Conservation (phyloP, 164 flowering plant genomes). For the Kalanchoe fedtschenkoi region DNA sequence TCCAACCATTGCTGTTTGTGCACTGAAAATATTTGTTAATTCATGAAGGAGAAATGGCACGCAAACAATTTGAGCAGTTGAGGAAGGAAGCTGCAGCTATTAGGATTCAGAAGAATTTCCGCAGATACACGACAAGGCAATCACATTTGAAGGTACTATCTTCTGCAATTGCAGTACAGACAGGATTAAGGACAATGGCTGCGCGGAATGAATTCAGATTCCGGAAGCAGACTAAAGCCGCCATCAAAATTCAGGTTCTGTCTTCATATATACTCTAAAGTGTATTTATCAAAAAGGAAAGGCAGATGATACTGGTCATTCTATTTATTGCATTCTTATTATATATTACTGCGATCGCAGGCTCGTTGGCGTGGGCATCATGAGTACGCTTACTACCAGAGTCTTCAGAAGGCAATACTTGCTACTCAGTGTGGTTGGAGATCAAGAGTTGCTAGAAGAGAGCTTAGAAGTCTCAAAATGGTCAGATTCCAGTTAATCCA, state of each 20-base stretch:
- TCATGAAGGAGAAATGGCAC: slow-evolving; percentile 52
- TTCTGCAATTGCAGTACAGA: slow-evolving; percentile 71
- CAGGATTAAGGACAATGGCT: slow-evolving; percentile 87
- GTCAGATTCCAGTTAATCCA: slow-evolving; percentile 26
- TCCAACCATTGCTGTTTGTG: background rate
- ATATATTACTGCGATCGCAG: slow-evolving; percentile 29
- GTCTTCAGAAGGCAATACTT: slow-evolving; percentile 65
- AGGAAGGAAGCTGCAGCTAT: slow-evolving; percentile 74
- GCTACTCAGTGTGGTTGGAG: slow-evolving; percentile 95
- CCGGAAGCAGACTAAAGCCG: slow-evolving; percentile 80
- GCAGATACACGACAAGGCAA: slow-evolving; percentile 34
- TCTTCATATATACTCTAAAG: background rate
- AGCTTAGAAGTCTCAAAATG: slow-evolving; percentile 86
- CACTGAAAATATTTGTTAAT: background rate
- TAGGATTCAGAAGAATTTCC: slow-evolving; percentile 76
- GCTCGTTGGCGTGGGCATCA: slow-evolving; percentile 59
- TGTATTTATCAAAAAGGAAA: background rate
- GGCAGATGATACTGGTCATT: background rate
- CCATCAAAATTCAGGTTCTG: slow-evolving; percentile 66
- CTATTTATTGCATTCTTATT: background rate
- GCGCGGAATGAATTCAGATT: slow-evolving; percentile 88
- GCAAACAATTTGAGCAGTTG: slow-evolving; percentile 59
- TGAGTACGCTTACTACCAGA: slow-evolving; percentile 66
- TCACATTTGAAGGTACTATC: slow-evolving; percentile 34
- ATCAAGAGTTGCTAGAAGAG: slow-evolving; percentile 69